Conservation (phyloP, 2,329 filamentous ascomycete species). For the Hypoxylon sp. region DNA sequence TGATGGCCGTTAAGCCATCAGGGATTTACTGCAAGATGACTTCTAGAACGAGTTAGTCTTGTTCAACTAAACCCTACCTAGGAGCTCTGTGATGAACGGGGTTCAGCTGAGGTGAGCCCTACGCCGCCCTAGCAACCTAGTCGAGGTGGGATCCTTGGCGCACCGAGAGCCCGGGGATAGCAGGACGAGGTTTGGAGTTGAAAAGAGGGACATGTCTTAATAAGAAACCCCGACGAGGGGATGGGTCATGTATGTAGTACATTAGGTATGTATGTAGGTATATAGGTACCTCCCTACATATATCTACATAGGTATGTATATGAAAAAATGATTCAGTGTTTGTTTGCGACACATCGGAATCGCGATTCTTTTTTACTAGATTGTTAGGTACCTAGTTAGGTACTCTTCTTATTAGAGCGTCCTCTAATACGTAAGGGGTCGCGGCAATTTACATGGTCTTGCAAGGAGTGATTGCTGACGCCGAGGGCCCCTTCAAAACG, state of each 20-base stretch:
- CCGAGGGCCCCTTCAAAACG: constrained; percentile 5
- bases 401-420: constrained; percentile 22
- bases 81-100: constrained; percentile 35
- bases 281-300: too few relatives aligned
- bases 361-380: constrained; percentile 11
- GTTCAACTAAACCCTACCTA: constrained; percentile 32
- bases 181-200: constrained; percentile 21
- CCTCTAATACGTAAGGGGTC: constrained; percentile 28
- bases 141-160: constrained; percentile 36
- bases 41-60: constrained; percentile 42
- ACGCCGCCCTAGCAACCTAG: constrained; percentile 40
- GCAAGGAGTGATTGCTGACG: constrained; percentile 15
- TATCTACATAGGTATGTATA: too few relatives aligned
- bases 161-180: constrained; percentile 30
- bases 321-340: not conserved
- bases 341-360: constrained; percentile 20
- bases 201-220: constrained; percentile 32
- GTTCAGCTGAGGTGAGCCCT: constrained; percentile 50
- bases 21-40: constrained; percentile 33
- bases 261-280: not conserved
- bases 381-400: constrained; percentile 17
- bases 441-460: constrained; percentile 7
- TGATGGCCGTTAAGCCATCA: constrained; percentile 29
- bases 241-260: constrained; percentile 10
- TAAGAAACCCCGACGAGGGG: constrained; percentile 15